Conservation (phyloP, 1,284 basidiomycete genomes). For the Flammula alnicola region DNA sequence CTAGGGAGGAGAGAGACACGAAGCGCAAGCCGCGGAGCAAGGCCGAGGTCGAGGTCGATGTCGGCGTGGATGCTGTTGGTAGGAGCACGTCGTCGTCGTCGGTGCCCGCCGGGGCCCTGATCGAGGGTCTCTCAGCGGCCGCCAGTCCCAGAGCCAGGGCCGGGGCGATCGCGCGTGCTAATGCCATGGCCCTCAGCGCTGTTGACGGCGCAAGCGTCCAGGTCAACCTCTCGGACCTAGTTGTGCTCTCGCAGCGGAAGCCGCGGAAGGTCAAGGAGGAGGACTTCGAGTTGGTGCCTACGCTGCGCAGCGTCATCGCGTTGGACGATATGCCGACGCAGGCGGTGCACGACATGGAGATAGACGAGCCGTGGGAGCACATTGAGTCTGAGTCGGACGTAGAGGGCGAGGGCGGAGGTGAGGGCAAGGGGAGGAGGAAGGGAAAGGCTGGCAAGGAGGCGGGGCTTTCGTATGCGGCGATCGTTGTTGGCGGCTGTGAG, state of each 20-base stretch:
- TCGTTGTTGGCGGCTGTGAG: too few species aligned
- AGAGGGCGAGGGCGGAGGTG: too few species aligned
- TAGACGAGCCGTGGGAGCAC: conserved; percentile 64
- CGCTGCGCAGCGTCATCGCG: conserved; percentile 55
- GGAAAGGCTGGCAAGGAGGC: conserved; percentile 1
- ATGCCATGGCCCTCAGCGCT: not conserved
- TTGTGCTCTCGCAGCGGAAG: conserved; percentile 47
- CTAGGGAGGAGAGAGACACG: conserved; percentile 1
- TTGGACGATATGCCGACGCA: conserved; percentile 47
- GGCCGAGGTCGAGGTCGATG: conserved; percentile 14
- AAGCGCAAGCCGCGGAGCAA: conserved; percentile 5
- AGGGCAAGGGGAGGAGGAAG: conserved; percentile 36
- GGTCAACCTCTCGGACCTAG: conserved; percentile 49
- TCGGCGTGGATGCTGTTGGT: conserved; percentile 10
- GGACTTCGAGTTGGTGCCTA: conserved; percentile 60
- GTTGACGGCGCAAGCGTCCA: conserved; percentile 31
- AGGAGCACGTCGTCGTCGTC: conserved; percentile 1
- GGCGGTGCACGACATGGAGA: conserved; percentile 31
- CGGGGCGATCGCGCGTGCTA: conserved; percentile 3
- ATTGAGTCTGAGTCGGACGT: conserved; percentile 42
- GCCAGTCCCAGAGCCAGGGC: not conserved
- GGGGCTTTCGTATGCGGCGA: conserved; percentile 5
- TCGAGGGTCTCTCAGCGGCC: conserved; percentile 9
- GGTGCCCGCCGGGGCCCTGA: conserved; percentile 9
- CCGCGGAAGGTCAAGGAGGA: conserved; percentile 31